Percentiles rank a stretch among this genome's conserved stretches.
These are phyloP conservation scores for Penicillium sp. DNA, from an alignment of 2,329 filamentous ascomycete species.

Conservation along the genomic window DNA sequence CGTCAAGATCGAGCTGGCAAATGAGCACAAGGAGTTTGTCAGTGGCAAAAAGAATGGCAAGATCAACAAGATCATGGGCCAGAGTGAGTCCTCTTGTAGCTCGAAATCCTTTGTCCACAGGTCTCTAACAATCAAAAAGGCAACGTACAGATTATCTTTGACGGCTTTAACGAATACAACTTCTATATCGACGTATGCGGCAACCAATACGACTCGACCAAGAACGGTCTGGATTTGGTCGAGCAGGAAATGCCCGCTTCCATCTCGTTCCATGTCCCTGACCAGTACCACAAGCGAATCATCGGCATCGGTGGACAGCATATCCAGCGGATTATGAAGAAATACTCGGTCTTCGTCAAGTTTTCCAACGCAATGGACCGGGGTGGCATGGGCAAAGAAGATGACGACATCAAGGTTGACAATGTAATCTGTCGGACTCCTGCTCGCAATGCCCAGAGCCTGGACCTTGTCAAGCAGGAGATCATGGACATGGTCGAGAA, in stretches of 20 bases:
- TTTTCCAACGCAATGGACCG: constrained; percentile 99
- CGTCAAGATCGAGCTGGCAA: constrained; percentile 97
- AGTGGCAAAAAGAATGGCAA: constrained; percentile 99
- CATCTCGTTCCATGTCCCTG: constrained; percentile 97
- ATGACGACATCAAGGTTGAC: constrained; percentile 97
- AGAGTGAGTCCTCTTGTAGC: constrained; percentile 62
- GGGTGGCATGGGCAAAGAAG: constrained; percentile 87
- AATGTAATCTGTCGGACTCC: constrained; percentile 98
- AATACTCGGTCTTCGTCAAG: constrained; percentile 99
- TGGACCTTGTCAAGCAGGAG: constrained; percentile 96
- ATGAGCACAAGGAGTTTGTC: constrained; percentile 99
- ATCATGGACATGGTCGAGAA: constrained; percentile 99
- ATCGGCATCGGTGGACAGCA: constrained; percentile 98
- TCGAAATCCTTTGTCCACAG: not conserved
- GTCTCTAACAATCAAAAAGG: constrained; percentile 42
- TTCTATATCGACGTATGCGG: constrained; percentile 99
- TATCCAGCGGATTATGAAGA: constrained; percentile 99
- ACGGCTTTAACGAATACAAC: constrained; percentile 99
- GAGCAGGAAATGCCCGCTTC: constrained; percentile 99
- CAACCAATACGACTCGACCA: constrained; percentile 87
- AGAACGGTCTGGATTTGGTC: constrained; percentile 85
- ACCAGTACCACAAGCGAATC: constrained; percentile 99
- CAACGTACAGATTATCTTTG: constrained; percentile 98
- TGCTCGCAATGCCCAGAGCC: constrained; percentile 91
- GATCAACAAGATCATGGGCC: constrained; percentile 99